Evolutionary conservation across 176 grass and related monocot species (phyloP), one percentile per base, ranked within the genome.

Genomic region (Carex cristatella): DNA sequence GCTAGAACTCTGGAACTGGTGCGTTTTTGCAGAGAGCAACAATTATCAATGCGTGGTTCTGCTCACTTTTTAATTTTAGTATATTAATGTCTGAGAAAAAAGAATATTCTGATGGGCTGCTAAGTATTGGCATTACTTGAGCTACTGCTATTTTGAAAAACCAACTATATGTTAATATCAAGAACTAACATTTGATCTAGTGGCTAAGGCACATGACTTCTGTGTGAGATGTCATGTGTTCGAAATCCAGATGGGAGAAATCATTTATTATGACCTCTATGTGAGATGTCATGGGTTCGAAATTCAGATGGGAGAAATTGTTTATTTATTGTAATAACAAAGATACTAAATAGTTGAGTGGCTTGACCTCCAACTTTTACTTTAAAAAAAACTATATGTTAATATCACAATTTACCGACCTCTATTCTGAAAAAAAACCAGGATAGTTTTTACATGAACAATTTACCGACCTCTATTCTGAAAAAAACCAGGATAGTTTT

Each of bases 141-240:
- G 3, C 74, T 78, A 78, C 30, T 31, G 74, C 51, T 78, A 7
- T 78, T 75, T 77, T 57, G 74, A 57, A 76, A 76, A 30, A 54
- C 37, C 16, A 71, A 71, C 46, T 54, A 54, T 23, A 23, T 23
- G 23, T 23, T 23, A 23, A 23, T 23, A 23, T 23, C 23, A 23
- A 23, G 23, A 23, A 23, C 23, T 23, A 23, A 23, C 23, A 23
- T 23, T 23, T 23, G 23, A 23, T 23, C 23, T 23, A 23, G 23
- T 23, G 23, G 0, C 23, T 23, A 23, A 23, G 23, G 23, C 23
- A 23, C 23, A 23, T 23, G 23, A 23, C 23, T 0, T 23, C 23
- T 23, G 23, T 23, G 23, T 23, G 23, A 23, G 23, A 23, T 23
- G 23, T 23, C 23, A 23, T 23, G 23, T 0, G 23, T 23, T 23